phyloP scores from a whole-genome alignment of 345 rosid species.

The Eucalyptus leucophloia region DNA sequence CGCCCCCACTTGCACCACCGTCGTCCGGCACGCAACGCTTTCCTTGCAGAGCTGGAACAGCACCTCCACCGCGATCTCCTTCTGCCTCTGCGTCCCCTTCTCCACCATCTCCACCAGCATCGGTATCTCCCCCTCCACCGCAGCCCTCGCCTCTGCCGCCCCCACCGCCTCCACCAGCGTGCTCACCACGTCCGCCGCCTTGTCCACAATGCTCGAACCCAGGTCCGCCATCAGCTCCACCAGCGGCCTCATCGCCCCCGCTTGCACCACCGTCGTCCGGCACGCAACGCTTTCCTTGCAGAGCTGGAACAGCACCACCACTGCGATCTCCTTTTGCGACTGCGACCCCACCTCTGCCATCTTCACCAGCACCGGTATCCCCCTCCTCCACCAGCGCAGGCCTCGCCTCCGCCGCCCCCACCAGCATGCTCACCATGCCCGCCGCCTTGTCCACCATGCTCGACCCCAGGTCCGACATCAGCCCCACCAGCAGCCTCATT shows the following conservation, averaged over 20 bases:
- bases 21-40: constrained; percentile 37
- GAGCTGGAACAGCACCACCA: constrained; percentile 40
- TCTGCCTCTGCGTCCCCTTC: constrained; percentile 52
- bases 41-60: constrained; percentile 64
- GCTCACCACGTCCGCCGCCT: too few relatives aligned
- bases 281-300: constrained; percentile 58
- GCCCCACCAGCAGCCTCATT: constrained; percentile 73
- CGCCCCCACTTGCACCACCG: constrained; percentile 90
- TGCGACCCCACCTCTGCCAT: constrained; percentile 69
- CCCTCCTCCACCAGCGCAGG: constrained; percentile 71
- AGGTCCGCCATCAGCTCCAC: too few relatives aligned
- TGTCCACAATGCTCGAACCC: too few relatives aligned
- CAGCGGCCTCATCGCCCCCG: constrained; percentile 33
- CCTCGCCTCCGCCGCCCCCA: constrained; percentile 50
- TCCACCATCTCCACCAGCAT: too few relatives aligned
- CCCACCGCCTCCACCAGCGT: too few relatives aligned
- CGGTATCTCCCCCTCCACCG: too few relatives aligned
- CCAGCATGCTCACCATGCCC: constrained; percentile 39
- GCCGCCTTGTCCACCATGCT: constrained; percentile 97
- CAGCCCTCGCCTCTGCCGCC: too few relatives aligned
- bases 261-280: constrained; percentile 69
- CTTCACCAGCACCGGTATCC: constrained; percentile 88
- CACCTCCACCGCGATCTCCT: constrained; percentile 63
- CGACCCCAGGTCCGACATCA: constrained; percentile 90
- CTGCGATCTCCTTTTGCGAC: constrained; percentile 85